Evolutionary conservation across 2,329 filamentous ascomycete species (phyloP), one percentile per base, ranked within the genome.

Genomic region (Mollisia scopiformis): DNA sequence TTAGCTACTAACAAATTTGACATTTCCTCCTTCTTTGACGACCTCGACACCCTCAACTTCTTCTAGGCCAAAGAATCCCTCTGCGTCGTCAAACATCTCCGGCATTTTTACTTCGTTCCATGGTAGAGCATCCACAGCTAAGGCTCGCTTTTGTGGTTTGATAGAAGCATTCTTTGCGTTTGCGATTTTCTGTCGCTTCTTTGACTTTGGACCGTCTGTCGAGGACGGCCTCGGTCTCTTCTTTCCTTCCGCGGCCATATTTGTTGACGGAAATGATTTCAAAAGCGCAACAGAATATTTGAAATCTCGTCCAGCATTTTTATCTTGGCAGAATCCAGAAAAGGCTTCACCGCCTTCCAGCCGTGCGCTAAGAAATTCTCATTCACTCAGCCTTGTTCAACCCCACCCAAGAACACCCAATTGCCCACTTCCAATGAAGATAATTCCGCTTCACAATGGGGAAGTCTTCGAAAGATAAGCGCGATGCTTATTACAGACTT

Each of bases 391-490:
- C 67, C 68, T 68, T 61, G 68, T 53, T 16, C 10, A 25, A 49
- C 19, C 30, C 6, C 47, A 13, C 28, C 35, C 35, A n/a, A n/a
- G 16, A 4, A 28, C 16, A 25, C 52, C 35, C 35, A 55, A 54
- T 50, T 31, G 50, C 13, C 41, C 10, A 56, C 30, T 51, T 54
- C n/a, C n/a, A 52, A 33, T 35, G 21, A 55, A n/a, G 43, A 55
- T 47, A 43, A 11, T 52, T 7, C 43, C 10, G 43, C 51, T 16
- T 52, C 23, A 63, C 56, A 16, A 96, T 97, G 93, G 93, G 93
- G 1, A 98, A 98, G 76, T 97, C 95, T 1, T 98, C 94, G 51
- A 99, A 99, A 77, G 95, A 99, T 74, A 99, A 99, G 79, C 91
- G 95, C 56, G 95, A 99, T 76, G 93, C 93, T 49, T 99, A 99